Evolutionary conservation across 192 early-diverging fungal genomes (phyloP).

Genomic region (Backusella tuberculispora): DNA sequence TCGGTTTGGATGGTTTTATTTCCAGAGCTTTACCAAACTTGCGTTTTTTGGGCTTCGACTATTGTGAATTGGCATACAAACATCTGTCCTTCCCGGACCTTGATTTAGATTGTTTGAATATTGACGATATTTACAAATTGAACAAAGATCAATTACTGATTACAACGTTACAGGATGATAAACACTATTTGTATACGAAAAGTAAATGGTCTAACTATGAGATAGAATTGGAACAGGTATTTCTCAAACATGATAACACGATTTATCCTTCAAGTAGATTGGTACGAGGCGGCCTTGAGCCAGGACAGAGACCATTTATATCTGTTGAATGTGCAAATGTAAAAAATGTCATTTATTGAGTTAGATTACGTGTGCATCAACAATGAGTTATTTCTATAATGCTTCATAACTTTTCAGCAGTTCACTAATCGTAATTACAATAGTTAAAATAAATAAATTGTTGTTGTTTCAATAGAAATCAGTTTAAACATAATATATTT

Average conservation of each 20-base stretch:
- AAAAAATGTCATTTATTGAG: background rate
- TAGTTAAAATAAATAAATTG: too few relatives aligned
- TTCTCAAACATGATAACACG: background rate
- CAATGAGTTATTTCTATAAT: too few relatives aligned
- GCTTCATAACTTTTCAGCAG: too few relatives aligned
- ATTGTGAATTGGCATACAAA: background rate
- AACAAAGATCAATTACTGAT: background rate
- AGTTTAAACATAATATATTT: too few relatives aligned
- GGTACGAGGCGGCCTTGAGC: background rate
- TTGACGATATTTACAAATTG: background rate
- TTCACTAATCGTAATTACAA: too few relatives aligned
- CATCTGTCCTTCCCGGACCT: background rate
- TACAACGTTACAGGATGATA: background rate
- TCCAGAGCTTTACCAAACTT: background rate
- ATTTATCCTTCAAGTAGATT: background rate
- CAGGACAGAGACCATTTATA: background rate
- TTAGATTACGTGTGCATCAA: too few relatives aligned
- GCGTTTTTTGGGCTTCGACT: background rate
- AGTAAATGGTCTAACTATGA: background rate
- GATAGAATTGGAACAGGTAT: background rate
- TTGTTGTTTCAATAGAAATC: too few relatives aligned
- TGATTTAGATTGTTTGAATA: background rate
- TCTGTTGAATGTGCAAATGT: background rate
- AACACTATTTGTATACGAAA: background rate
- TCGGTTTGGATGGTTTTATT: background rate